A percentile compares a stretch with the other conserved stretches of the same genome.
These are phyloP conservation scores for rapeseed (Brassica napus) DNA, from an alignment of 345 rosid species.

Conservation along the genomic window DNA sequence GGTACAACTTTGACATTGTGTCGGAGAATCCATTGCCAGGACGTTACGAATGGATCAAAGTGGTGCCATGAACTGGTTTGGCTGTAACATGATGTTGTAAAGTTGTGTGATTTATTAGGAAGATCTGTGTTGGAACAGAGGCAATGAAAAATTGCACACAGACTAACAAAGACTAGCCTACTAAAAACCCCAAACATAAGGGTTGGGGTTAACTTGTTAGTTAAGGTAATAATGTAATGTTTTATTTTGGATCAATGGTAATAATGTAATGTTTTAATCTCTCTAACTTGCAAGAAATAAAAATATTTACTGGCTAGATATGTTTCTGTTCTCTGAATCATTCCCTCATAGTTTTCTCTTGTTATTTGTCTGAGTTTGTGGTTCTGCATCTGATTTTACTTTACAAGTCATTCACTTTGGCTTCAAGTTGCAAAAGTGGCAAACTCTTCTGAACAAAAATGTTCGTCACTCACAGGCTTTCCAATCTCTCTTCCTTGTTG, in stretches of 20 bases:
- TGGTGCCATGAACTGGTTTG: constrained; percentile 42
- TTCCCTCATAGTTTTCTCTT: background rate
- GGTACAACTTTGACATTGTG: constrained; percentile 80
- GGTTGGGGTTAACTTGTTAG: constrained; percentile 33
- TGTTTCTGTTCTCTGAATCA: background rate
- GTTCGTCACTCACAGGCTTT: constrained; percentile 14
- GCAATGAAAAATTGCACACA: constrained; percentile 34
- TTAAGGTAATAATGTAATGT: constrained; percentile 32
- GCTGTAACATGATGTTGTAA: constrained; percentile 22
- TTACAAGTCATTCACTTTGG: constrained; percentile 23
- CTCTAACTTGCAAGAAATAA: background rate
- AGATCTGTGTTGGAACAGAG: constrained; percentile 42
- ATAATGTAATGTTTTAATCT: no score
- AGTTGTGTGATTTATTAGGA: constrained; percentile 39
- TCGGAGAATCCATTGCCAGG: constrained; percentile 77
- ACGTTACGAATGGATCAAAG: constrained; percentile 73
- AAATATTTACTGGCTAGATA: background rate
- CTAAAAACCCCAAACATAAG: background rate
- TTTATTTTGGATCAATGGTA: background rate
- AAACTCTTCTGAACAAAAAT: constrained; percentile 22
- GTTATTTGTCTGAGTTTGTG: constrained; percentile 5
- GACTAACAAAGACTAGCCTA: constrained; percentile 31
- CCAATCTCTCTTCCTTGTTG: constrained; percentile 1
- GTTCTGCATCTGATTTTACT: constrained; percentile 10
- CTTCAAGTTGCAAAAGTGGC: constrained; percentile 12